These are phyloP conservation scores for Xanthoceras sorbifolium DNA, from an alignment of 345 rosid species.

Conservation along the genomic window DNA sequence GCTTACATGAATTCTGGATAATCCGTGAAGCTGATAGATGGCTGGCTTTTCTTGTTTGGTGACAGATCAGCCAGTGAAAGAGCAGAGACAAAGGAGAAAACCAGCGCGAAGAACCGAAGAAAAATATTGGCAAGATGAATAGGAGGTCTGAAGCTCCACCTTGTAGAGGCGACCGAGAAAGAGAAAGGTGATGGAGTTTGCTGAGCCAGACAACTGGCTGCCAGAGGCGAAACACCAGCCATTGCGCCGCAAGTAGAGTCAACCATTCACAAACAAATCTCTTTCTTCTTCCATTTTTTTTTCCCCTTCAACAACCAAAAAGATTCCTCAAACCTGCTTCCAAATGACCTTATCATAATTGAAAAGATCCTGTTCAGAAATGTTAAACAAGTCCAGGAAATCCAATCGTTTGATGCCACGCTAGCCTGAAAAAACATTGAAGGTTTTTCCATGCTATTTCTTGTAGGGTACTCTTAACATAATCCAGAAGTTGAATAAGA, in stretches of 20 bases:
- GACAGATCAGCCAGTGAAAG: slow-evolving; percentile 50
- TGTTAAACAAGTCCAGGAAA: not conserved
- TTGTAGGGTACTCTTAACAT: not conserved
- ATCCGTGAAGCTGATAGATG: slow-evolving; percentile 46
- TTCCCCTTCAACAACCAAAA: slow-evolving; percentile 8
- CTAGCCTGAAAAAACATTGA: not conserved
- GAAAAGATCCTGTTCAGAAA: not conserved
- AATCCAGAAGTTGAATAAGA: not conserved
- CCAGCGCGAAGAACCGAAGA: slow-evolving; percentile 52
- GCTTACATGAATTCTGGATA: slow-evolving; percentile 62
- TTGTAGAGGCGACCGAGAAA: slow-evolving; percentile 42
- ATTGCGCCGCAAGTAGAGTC: slow-evolving; percentile 27
- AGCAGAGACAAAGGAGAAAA: slow-evolving; percentile 67
- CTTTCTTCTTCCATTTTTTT: slow-evolving; percentile 32
- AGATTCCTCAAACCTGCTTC: slow-evolving; percentile 17
- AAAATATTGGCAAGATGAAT: slow-evolving; percentile 34
- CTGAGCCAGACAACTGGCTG: slow-evolving; percentile 31
- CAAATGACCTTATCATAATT: not conserved
- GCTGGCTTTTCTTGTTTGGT: slow-evolving; percentile 29
- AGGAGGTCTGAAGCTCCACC: slow-evolving; percentile 44
- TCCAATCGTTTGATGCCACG: slow-evolving; percentile 5
- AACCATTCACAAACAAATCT: slow-evolving; percentile 29
- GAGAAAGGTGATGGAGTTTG: slow-evolving; percentile 64
- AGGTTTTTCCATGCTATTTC: not conserved
- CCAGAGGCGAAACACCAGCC: slow-evolving; percentile 45